Conservation (phyloP, 1,284 basidiomycete genomes). For the Malassezia slooffiae region DNA sequence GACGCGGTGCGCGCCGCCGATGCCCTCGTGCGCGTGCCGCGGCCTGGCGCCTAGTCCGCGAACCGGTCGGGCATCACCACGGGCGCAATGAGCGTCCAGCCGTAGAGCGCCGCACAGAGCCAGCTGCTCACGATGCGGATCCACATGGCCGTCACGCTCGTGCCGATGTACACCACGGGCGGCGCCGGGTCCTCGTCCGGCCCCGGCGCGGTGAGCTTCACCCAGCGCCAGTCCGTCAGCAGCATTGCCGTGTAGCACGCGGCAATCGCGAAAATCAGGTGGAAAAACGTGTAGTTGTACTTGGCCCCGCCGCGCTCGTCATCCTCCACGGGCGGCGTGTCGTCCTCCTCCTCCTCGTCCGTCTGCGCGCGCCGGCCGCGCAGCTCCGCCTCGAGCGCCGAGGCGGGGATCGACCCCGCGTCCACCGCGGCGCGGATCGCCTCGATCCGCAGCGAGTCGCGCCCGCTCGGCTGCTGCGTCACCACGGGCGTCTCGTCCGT, state of each 20-base stretch:
- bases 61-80: slow-evolving; percentile 9
- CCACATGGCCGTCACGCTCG: slow-evolving; percentile 96
- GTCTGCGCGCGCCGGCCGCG: slow-evolving; percentile 15
- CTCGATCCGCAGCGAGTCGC: slow-evolving; percentile 82
- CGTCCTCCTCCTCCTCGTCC: slow-evolving; percentile 63
- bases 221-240: slow-evolving; percentile 76
- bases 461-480: slow-evolving; percentile 71
- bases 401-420: slow-evolving; percentile 86
- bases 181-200: slow-evolving; percentile 51
- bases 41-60: no score
- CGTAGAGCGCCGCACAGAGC: slow-evolving; percentile 32
- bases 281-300: slow-evolving; percentile 98
- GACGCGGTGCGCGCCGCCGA: slow-evolving; percentile 55
- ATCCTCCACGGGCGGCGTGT: slow-evolving; percentile 56
- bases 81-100: slow-evolving; percentile 14
- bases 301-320: slow-evolving; percentile 93
- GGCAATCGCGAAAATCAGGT: slow-evolving; percentile 88
- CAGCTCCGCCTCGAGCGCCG: slow-evolving; percentile 69
- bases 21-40: no score
- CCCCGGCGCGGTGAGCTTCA: slow-evolving; percentile 28
- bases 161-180: slow-evolving; percentile 78
- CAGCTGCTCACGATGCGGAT: slow-evolving; percentile 89
- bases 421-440: slow-evolving; percentile 89
- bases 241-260: slow-evolving; percentile 97
- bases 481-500: slow-evolving; percentile 26